Base-by-base conservation (phyloP, 768 basidiomycete species). In the Lactarius psammicola region DNA sequence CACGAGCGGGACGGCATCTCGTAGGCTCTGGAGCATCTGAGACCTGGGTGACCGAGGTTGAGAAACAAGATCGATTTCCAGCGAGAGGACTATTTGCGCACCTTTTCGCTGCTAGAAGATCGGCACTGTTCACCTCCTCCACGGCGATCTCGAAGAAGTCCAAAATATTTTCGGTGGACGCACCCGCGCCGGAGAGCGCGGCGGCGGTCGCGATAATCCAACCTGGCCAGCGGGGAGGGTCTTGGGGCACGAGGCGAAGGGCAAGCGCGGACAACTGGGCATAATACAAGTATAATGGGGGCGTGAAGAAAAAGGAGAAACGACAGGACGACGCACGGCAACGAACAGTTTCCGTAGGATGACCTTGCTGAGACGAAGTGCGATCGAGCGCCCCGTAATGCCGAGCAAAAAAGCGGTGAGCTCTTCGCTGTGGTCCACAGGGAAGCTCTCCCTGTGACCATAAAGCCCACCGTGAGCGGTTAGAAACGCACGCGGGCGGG, bases 261-360 rank as follows among this genome's bases (percentile, higher is more conserved):
- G 92, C 91, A 63, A 92, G 76, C 18, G 88, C 84, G 0, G 30
- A 67, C 23, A 68, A 59, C 53, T 61, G 42, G 9, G 38, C 13
- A 15, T 58, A 33, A 59, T 53, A 4, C 49, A 23, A 26, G 56
- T 66, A 54, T 44, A 49, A 63, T 53, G 65, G 59, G 11, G 51
- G 60, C 49, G 46, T 23, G 26, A 34, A 64, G 4, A 28, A 33
- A 30, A 54, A 33, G 17, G 28, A 26, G 40, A n/a, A 13, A 59
- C 26, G 33, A 33, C 30, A 0, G 13, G 33, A 33, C 56, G 20
- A 79, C 89, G 74, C 78, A 95, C 92, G 58, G 92, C 87, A 28
- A 94, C 92, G 74, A 90, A 97, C 20, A 95, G 78, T 73, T 95
- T 97, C 62, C 93, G 85, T 36, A 94, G 81, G 65, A 92, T 90